phyloP scores from a whole-genome alignment of 2,329 filamentous ascomycete genomes.

The Phialemonium atrogriseum region DNA sequence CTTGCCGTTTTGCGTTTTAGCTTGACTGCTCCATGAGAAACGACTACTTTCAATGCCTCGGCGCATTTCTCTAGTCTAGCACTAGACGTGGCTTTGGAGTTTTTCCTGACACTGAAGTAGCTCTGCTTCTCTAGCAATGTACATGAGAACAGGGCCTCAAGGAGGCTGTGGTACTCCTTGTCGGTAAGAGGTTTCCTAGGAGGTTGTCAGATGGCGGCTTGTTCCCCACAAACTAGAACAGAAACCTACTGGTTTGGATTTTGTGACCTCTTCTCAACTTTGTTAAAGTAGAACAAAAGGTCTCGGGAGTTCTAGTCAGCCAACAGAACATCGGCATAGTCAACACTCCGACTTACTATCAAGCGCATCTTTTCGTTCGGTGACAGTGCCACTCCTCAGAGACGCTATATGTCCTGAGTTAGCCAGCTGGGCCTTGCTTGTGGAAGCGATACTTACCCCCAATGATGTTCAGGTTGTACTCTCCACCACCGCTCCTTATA shows the following conservation, averaged over 20 bases:
- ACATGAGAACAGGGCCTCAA: constrained; percentile 70
- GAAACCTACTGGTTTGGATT: constrained; percentile 7
- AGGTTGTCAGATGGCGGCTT: background rate
- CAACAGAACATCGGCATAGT: too few species aligned
- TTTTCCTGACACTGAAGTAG: constrained; percentile 46
- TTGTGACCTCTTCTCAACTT: constrained; percentile 11
- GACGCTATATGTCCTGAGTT: constrained; percentile 5
- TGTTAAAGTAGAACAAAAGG: constrained; percentile 14
- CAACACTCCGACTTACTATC: constrained; percentile 13
- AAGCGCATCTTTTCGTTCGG: constrained; percentile 11
- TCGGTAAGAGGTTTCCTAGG: constrained; percentile 49
- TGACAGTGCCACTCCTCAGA: constrained; percentile 8
- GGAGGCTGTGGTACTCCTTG: constrained; percentile 72
- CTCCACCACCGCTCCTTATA: constrained; percentile 1
- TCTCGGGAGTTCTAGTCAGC: constrained; percentile 6
- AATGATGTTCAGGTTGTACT: constrained; percentile 1
- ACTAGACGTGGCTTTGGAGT: constrained; percentile 36
- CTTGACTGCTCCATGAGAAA: constrained; percentile 59
- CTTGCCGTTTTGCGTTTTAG: constrained; percentile 72
- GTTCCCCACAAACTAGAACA: too few species aligned
- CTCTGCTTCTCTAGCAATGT: constrained; percentile 58
- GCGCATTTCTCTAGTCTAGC: constrained; percentile 60
- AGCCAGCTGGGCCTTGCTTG: background rate
- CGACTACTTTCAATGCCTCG: constrained; percentile 60
- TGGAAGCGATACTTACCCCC: background rate